A percentile compares a stretch with the other conserved stretches of the same genome.
These are phyloP conservation scores for Neltuma alba DNA, from an alignment of 306 rosid genomes.

Conservation along the genomic window DNA sequence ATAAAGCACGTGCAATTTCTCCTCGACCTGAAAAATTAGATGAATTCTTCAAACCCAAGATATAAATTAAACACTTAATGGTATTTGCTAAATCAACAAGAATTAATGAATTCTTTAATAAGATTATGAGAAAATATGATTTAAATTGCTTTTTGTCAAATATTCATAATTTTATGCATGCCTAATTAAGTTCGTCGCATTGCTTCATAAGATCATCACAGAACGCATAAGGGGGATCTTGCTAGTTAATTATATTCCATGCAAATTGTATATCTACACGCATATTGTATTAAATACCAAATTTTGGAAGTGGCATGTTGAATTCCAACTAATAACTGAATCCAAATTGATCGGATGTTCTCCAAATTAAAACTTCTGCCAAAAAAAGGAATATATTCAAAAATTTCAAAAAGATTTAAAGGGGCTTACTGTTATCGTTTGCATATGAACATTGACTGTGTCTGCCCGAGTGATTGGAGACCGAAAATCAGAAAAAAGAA, in stretches of 20 bases:
- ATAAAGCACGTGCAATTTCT: slow-evolving; percentile 64
- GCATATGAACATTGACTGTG: neutral
- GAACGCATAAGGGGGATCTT: neutral
- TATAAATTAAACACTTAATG: neutral
- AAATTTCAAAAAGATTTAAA: neutral
- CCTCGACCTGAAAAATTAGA: slow-evolving; percentile 60
- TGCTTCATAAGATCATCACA: neutral
- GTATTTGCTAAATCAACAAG: neutral
- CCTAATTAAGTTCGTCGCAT: neutral
- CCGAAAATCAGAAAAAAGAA: neutral
- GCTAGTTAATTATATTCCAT: neutral
- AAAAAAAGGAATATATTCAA: neutral
- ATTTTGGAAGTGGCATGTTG: no score
- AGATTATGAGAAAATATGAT: neutral
- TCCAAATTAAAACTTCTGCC: neutral
- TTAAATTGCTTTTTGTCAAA: neutral
- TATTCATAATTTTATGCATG: neutral
- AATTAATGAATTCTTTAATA: neutral
- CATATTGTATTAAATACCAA: neutral
- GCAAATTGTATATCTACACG: neutral
- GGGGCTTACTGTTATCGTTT: neutral
- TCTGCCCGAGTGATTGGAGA: neutral
- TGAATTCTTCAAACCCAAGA: neutral
- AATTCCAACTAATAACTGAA: no score
- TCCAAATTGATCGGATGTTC: neutral